Evolutionary conservation across 768 basidiomycete species (phyloP).

Genomic region (Pleurotus tuber-regium): DNA sequence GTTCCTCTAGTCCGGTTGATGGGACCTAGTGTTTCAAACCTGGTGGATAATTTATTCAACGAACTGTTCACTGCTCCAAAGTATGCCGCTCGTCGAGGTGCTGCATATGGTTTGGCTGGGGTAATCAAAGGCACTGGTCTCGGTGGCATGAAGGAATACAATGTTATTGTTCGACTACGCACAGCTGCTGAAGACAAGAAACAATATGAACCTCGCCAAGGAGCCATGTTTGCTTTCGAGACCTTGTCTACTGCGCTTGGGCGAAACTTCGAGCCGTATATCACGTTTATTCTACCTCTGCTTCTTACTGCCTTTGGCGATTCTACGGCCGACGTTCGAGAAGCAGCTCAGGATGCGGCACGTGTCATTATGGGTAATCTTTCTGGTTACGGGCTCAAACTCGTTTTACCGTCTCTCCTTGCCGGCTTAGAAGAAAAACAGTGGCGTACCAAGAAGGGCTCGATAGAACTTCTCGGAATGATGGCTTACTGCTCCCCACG

Average conservation of each 20-base stretch:
- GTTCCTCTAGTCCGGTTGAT: conserved; percentile 80
- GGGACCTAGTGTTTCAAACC: conserved; percentile 49
- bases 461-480: conserved; percentile 94
- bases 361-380: conserved; percentile 94
- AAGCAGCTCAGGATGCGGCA: conserved; percentile 89
- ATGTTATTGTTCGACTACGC: conserved; percentile 70
- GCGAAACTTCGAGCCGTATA: conserved; percentile 91
- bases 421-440: conserved; percentile 96
- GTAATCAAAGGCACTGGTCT: conserved; percentile 91
- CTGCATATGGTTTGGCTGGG: conserved; percentile 94
- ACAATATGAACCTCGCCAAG: conserved; percentile 82
- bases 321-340: conserved; percentile 80
- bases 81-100: conserved; percentile 94
- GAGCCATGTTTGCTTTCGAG: conserved; percentile 93
- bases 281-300: conserved; percentile 78
- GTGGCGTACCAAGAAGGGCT: conserved; percentile 97
- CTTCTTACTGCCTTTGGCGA: conserved; percentile 88
- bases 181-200: conserved; percentile 88
- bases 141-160: conserved; percentile 78
- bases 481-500: conserved; percentile 98
- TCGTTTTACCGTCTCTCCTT: conserved; percentile 86
- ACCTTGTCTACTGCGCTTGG: conserved; percentile 85
- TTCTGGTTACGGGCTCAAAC: conserved; percentile 93
- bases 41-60: conserved; percentile 77
- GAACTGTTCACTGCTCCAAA: conserved; percentile 78